phyloP scores from a whole-genome alignment of 176 grass and related monocot genomes.

The Avena eriantha region DNA sequence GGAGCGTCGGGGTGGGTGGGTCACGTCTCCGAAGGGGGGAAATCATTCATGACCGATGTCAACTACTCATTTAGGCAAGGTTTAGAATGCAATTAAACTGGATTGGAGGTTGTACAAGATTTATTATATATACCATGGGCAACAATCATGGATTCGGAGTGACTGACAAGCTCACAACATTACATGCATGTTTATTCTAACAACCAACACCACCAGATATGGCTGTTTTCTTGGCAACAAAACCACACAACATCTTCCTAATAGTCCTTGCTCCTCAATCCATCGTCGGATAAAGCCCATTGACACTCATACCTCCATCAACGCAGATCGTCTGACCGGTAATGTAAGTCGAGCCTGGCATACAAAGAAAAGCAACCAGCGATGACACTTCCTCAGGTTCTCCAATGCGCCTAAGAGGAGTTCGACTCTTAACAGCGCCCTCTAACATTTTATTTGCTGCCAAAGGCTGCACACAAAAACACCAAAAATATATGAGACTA shows the following conservation, averaged over 20 bases:
- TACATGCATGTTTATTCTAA: background rate
- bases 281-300: conserved; percentile 53
- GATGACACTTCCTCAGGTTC: conserved; percentile 80
- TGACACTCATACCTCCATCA: conserved; percentile 70
- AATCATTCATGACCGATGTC: too few relatives aligned
- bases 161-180: background rate
- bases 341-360: conserved; percentile 65
- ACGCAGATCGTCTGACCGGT: conserved; percentile 65
- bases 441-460: conserved; percentile 51
- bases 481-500: background rate
- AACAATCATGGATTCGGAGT: background rate
- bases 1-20: too few relatives aligned
- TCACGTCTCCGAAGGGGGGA: too few relatives aligned
- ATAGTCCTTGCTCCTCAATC: conserved; percentile 4
- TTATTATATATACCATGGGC: background rate
- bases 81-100: too few relatives aligned
- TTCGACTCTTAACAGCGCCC: conserved; percentile 44
- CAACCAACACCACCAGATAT: background rate
- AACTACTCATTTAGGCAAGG: too few relatives aligned
- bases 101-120: background rate
- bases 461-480: conserved; percentile 44
- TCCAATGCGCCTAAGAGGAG: conserved; percentile 63
- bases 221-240: background rate
- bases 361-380: conserved; percentile 73
- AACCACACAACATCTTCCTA: background rate